Evolutionary conservation across 306 rosid species (phyloP), one percentile per base, ranked within the genome.

Genomic region (Senna tora): DNA sequence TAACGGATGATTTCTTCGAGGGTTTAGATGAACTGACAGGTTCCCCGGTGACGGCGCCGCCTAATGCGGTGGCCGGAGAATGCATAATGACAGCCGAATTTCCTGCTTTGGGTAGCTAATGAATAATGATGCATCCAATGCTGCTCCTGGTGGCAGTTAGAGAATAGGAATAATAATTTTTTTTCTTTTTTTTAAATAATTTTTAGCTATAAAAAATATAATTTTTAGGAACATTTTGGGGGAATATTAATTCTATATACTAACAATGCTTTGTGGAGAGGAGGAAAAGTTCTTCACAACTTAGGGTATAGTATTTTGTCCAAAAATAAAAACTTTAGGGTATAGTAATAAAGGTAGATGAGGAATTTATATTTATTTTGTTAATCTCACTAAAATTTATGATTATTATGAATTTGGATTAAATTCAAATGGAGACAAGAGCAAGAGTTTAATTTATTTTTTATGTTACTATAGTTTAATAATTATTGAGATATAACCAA

Each of bases 1-100:
- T 90, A 9, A 62, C 83, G 59, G 96, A 90, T 56, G 92, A 92
- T 75, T 90, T 90, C 88, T 88, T 85, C 42, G 88, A 82, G 34
- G 90, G 87, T 16, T 81, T 90, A 63, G 96, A 90, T 20, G 96
- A 87, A 20, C 72, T 92, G 6, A 84, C 46, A 5, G 34, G 57
- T 41, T 22, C 76, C 15, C 22, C 55, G 55, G 21, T 17, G 20
- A 20, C 53, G 53, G 21, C 22, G 20, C 53, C 53, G 53, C 0
- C 19, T 1, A 2, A 2, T 47, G 53, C 53, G 11, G 45, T 4
- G 2, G 7, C 71, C 64, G 93, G 81, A 67, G 96, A 86, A 5
- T 83, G 74, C 69, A 84, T 84, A 33, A n/a, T n/a, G n/a, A 25
- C 30, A 25, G 38, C 71, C 62, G 98, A 74, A 5, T 61, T 82